These are phyloP conservation scores for Xylaria sp. DNA, from an alignment of 2,329 filamentous ascomycete genomes.

Conservation along the genomic window DNA sequence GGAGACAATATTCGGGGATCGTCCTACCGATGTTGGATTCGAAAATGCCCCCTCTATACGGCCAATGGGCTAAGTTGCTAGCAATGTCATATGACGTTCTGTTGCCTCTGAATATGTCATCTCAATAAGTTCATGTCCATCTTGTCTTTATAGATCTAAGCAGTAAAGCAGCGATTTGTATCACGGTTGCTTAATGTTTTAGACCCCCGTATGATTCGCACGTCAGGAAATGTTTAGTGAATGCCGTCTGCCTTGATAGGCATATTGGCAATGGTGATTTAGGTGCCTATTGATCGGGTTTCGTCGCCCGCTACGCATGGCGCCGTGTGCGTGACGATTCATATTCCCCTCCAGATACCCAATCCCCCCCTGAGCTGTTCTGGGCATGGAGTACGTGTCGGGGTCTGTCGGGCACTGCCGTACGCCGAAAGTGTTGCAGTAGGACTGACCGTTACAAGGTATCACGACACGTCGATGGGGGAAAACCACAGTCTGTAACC, in stretches of 20 bases:
- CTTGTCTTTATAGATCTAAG: not conserved
- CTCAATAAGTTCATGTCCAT: not conserved
- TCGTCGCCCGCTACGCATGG: not conserved
- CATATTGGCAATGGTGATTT: conserved; percentile 4
- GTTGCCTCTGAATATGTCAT: not conserved
- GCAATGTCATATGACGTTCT: not conserved
- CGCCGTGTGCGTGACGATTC: conserved; percentile 4
- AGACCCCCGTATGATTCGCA: conserved; percentile 15
- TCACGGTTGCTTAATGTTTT: not conserved
- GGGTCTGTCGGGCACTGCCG: not conserved
- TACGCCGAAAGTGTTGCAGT: conserved; percentile 7
- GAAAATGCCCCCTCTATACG: too few species aligned
- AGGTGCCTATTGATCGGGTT: not conserved
- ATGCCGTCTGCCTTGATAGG: not conserved
- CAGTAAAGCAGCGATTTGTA: not conserved
- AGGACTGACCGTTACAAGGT: not conserved
- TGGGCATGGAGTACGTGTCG: not conserved
- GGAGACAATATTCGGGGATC: too few species aligned
- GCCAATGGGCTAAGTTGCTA: too few species aligned
- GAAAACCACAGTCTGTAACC: conserved; percentile 7
- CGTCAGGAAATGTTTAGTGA: not conserved
- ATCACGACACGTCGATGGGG: conserved; percentile 14
- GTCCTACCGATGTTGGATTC: too few species aligned
- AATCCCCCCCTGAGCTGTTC: not conserved
- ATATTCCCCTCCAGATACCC: not conserved